A percentile compares a stretch with the other conserved stretches of the same genome.
Conservation (phyloP, 495 filamentous ascomycete species). For the Neurospora sp. region DNA sequence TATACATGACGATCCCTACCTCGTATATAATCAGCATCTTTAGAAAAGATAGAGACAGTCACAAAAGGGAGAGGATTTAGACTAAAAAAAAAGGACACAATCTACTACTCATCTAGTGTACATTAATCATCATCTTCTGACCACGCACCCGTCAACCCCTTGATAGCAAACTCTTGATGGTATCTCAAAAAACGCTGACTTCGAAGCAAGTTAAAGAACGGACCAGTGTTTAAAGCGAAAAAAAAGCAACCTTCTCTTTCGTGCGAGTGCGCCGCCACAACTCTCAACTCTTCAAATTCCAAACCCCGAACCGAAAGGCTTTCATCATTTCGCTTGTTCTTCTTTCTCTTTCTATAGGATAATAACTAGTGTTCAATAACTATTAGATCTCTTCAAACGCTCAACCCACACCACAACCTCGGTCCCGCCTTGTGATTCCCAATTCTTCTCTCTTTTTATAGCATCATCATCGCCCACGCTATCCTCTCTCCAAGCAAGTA, state of each 20-base stretch:
- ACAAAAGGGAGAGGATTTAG: neutral
- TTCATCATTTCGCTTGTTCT: neutral
- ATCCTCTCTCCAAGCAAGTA: no score
- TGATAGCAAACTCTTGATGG: neutral
- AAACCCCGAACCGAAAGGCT: neutral
- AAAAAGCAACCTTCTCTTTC: neutral
- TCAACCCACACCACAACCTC: neutral
- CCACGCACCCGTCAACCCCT: neutral
- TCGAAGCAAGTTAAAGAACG: neutral
- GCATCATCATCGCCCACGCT: no score
- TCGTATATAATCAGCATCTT: neutral
- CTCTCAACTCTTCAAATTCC: neutral
- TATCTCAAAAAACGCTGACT: neutral
- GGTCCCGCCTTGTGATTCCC: neutral
- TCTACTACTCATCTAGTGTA: neutral
- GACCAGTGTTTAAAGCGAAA: neutral
- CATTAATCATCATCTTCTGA: neutral
- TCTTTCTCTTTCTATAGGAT: neutral
- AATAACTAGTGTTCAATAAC: neutral
- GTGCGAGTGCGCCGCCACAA: neutral
- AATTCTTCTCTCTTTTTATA: neutral
- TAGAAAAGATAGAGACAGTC: no score
- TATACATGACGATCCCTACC: neutral
- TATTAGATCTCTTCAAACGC: neutral
- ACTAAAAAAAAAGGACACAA: neutral